Evolutionary conservation across 805 yeast genomes (phyloP).

Genomic region (Hanseniaspora thailandica): DNA sequence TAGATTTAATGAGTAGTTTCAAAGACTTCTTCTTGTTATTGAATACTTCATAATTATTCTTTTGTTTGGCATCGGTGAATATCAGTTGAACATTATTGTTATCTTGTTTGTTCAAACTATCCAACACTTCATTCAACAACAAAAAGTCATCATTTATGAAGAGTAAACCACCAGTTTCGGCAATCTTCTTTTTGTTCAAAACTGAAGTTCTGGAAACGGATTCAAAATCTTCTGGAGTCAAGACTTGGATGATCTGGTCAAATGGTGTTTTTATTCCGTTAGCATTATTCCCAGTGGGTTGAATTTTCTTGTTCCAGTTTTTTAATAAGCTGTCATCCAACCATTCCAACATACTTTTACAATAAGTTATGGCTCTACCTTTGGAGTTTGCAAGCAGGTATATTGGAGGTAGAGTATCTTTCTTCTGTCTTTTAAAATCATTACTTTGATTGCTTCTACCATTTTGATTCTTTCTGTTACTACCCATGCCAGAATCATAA

Average conservation of each 20-base stretch:
- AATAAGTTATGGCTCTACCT: slow-evolving; percentile 63
- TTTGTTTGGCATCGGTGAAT: slow-evolving; percentile 4
- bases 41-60: background rate
- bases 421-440: slow-evolving; percentile 13
- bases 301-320: slow-evolving; percentile 64
- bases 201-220: background rate
- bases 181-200: slow-evolving; percentile 21
- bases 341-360: slow-evolving; percentile 90
- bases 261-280: slow-evolving; percentile 48
- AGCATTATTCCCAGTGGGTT: slow-evolving; percentile 5
- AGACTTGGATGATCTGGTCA: slow-evolving; percentile 48
- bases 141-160: slow-evolving; percentile 12
- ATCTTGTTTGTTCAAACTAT: background rate
- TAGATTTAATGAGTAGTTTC: background rate
- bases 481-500: background rate
- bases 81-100: background rate
- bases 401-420: slow-evolving; percentile 47
- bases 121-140: slow-evolving; percentile 7
- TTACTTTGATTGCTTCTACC: background rate
- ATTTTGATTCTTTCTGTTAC: slow-evolving; percentile 13
- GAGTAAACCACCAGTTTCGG: slow-evolving; percentile 21
- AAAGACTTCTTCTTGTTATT: background rate
- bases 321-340: slow-evolving; percentile 78
- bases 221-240: slow-evolving; percentile 43
- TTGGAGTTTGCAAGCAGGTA: slow-evolving; percentile 68